Evolutionary conservation across 495 filamentous ascomycete species (phyloP).

Genomic region (Sabuloglossum arenarium): DNA sequence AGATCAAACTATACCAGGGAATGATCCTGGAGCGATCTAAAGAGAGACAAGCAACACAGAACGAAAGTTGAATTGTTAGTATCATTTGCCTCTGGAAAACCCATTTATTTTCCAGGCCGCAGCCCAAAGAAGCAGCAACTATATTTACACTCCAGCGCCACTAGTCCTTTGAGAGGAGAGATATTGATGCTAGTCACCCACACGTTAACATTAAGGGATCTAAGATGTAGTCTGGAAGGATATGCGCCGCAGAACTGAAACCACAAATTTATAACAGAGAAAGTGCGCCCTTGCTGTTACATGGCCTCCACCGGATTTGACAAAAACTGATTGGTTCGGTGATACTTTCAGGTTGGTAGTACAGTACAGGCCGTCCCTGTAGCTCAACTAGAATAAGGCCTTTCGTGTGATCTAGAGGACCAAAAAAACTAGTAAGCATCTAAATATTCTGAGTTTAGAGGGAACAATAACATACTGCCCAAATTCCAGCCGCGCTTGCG

Average conservation of each 20-base stretch:
- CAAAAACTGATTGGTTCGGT: background rate
- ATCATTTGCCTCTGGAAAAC: background rate
- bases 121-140: background rate
- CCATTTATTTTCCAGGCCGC: background rate
- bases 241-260: background rate
- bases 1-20: too few species aligned
- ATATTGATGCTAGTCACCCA: background rate
- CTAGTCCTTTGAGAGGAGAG: background rate
- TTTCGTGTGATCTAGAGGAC: conserved; percentile 30
- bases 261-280: background rate
- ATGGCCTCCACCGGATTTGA: background rate
- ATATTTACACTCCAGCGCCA: background rate
- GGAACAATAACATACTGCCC: conserved; percentile 49
- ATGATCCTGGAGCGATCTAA: too few species aligned
- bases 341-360: background rate
- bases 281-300: background rate
- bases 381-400: conserved; percentile 26
- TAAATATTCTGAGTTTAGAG: background rate
- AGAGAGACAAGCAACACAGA: background rate
- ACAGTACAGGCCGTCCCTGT: background rate
- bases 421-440: background rate
- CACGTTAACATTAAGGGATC: background rate
- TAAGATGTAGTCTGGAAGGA: background rate
- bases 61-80: background rate
- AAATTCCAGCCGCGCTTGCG: conserved; percentile 59